phyloP scores from a whole-genome alignment of 192 early-diverging fungal species.

The Coemansia sp. region DNA sequence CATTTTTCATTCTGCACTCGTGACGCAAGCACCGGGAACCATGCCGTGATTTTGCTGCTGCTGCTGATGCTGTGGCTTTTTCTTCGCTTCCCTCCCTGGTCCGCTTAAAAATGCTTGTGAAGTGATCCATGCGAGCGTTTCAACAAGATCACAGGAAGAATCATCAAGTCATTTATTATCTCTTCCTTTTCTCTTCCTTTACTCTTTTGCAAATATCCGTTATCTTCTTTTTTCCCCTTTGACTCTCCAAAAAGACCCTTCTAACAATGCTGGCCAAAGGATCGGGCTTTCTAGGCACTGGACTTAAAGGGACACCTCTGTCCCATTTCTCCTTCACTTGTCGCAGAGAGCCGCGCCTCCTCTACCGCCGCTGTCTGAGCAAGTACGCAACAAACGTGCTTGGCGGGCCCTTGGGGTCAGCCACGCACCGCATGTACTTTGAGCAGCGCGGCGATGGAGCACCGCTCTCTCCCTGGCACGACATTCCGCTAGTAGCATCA shows the following conservation, averaged over 20 bases:
- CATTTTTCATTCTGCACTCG: not conserved
- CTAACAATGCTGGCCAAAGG: slow-evolving; percentile 1
- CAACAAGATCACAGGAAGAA: too few relatives aligned
- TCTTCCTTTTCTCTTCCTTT: not conserved
- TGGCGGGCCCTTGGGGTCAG: slow-evolving; percentile 26
- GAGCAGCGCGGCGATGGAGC: slow-evolving; percentile 60
- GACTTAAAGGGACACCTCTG: not conserved
- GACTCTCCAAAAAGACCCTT: too few relatives aligned
- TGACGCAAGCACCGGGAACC: slow-evolving; percentile 9
- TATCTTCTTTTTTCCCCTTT: not conserved
- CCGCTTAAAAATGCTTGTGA: too few relatives aligned
- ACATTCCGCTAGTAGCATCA: slow-evolving; percentile 86
- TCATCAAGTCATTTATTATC: not conserved
- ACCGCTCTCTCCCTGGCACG: slow-evolving; percentile 94
- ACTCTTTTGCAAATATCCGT: not conserved
- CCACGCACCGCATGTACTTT: slow-evolving; percentile 43
- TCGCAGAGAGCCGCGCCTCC: not conserved
- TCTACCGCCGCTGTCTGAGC: slow-evolving; percentile 6
- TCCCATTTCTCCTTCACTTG: not conserved
- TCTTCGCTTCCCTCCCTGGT: too few relatives aligned
- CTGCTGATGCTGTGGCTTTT: not conserved
- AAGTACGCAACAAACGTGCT: slow-evolving; percentile 6
- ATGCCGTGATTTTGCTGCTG: not conserved
- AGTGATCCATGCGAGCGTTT: too few relatives aligned
- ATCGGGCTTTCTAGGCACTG: slow-evolving; percentile 1